These are phyloP conservation scores for Suillus bovinus DNA, from an alignment of 768 basidiomycete genomes.

Conservation along the genomic window DNA sequence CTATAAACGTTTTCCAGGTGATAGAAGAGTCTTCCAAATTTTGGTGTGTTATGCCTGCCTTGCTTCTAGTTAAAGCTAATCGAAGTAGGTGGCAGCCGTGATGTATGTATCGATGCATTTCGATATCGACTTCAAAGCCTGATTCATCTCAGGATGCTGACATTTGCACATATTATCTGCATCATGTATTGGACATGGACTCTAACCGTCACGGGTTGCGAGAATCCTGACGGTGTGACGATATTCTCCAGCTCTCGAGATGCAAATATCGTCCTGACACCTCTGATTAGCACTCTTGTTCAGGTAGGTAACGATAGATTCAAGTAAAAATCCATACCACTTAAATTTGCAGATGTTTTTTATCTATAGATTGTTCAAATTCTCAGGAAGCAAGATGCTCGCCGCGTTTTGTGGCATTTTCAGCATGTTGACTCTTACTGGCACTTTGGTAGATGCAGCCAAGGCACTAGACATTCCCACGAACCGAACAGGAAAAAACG, in stretches of 20 bases:
- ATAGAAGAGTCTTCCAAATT: conserved; percentile 1
- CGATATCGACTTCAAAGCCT: not conserved
- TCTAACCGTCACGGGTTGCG: conserved; percentile 2
- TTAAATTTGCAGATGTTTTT: conserved; percentile 6
- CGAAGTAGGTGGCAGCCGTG: conserved; percentile 4
- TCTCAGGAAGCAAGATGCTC: not conserved
- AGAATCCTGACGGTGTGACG: conserved; percentile 7
- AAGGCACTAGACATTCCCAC: not conserved
- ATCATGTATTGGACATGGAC: conserved; percentile 9
- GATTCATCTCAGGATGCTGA: conserved; percentile 4
- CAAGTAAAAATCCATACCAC: not conserved
- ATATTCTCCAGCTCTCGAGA: conserved; percentile 11
- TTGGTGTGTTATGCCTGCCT: conserved; percentile 2
- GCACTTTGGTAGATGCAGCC: conserved; percentile 8
- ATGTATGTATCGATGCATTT: not conserved
- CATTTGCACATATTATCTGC: conserved; percentile 4
- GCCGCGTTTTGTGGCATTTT: conserved; percentile 7
- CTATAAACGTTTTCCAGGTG: conserved; percentile 6
- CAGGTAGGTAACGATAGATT: conserved; percentile 6
- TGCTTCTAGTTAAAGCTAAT: not conserved
- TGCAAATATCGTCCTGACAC: conserved; percentile 9
- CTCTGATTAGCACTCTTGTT: conserved; percentile 10
- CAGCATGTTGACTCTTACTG: conserved; percentile 4
- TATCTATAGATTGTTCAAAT: conserved; percentile 7
- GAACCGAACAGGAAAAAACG: not conserved